Percentiles rank a stretch among this genome's conserved stretches.
phyloP scores from a whole-genome alignment of 306 rosid species.

The Cajanus cajan region DNA sequence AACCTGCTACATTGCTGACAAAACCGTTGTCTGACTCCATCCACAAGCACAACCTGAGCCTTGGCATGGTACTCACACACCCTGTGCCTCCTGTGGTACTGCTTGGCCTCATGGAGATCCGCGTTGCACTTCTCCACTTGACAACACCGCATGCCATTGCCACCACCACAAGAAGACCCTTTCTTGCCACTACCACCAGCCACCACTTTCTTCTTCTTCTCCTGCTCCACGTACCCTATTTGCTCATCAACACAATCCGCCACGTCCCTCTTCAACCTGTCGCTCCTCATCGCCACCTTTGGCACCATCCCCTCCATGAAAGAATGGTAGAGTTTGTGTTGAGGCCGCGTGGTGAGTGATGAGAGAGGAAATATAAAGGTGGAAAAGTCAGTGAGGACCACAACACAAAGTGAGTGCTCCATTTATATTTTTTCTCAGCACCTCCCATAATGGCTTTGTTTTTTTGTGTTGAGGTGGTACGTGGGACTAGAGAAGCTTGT shows the following conservation, averaged over 20 bases:
- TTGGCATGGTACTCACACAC: constrained; percentile 71
- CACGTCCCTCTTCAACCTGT: constrained; percentile 31
- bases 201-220: constrained; percentile 39
- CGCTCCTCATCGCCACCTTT: constrained; percentile 18
- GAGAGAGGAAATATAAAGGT: neutral
- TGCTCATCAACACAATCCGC: constrained; percentile 24
- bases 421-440: neutral
- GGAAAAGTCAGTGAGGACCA: constrained; percentile 20
- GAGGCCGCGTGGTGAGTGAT: constrained; percentile 3
- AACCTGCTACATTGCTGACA: constrained; percentile 94
- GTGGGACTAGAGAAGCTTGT: neutral
- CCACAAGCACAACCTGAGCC: constrained; percentile 63
- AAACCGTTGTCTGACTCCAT: constrained; percentile 58
- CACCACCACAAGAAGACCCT: constrained; percentile 3
- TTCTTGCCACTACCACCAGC: constrained; percentile 31
- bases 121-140: constrained; percentile 69
- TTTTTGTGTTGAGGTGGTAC: neutral
- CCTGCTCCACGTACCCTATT: constrained; percentile 22
- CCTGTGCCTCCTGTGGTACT: constrained; percentile 62
- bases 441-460: neutral
- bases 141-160: constrained; percentile 46
- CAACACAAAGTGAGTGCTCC: constrained; percentile 27
- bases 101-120: constrained; percentile 61
- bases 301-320: constrained; percentile 29
- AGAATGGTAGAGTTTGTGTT: neutral